A percentile compares a stretch with the other conserved stretches of the same genome.
phyloP scores from a whole-genome alignment of 1,139 yeast species.

The Kluyveromyces sp. region DNA sequence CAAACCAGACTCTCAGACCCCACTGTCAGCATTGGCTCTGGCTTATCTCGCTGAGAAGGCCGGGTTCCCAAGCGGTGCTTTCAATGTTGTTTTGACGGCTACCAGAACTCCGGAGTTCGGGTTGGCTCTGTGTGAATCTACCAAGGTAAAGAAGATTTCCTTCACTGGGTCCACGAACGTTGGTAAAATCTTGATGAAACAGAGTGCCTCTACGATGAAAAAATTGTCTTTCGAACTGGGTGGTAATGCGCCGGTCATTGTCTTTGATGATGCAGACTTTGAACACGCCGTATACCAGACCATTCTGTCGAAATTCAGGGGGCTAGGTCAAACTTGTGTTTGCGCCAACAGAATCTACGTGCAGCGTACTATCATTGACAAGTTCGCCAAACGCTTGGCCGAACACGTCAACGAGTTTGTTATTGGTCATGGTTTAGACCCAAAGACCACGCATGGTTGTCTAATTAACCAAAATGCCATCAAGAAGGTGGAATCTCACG shows the following conservation, averaged over 20 bases:
- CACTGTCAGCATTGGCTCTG: conserved; percentile 76
- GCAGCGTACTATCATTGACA: conserved; percentile 55
- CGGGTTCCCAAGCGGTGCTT: conserved; percentile 80
- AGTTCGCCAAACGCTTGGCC: conserved; percentile 47
- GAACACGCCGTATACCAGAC: conserved; percentile 73
- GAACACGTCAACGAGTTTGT: conserved; percentile 47
- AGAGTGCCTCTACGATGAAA: conserved; percentile 70
- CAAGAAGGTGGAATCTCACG: conserved; percentile 62
- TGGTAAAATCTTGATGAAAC: conserved; percentile 74
- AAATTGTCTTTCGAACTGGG: conserved; percentile 85
- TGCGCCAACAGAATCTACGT: conserved; percentile 73
- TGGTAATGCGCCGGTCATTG: conserved; percentile 89
- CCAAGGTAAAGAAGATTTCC: conserved; percentile 63
- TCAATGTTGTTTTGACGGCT: conserved; percentile 61
- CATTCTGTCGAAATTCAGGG: conserved; percentile 61
- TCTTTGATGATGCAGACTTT: conserved; percentile 75
- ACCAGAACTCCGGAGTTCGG: conserved; percentile 57
- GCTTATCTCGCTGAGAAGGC: conserved; percentile 68
- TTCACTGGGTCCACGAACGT: conserved; percentile 89
- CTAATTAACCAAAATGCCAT: conserved; percentile 63
- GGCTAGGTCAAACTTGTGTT: conserved; percentile 76
- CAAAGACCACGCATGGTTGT: conserved; percentile 72
- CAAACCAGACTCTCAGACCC: conserved; percentile 89
- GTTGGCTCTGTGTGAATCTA: conserved; percentile 59
- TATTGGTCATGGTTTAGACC: conserved; percentile 70